phyloP scores from a whole-genome alignment of 192 early-diverging fungal species.

The Fimicolochytrium jonesii region DNA sequence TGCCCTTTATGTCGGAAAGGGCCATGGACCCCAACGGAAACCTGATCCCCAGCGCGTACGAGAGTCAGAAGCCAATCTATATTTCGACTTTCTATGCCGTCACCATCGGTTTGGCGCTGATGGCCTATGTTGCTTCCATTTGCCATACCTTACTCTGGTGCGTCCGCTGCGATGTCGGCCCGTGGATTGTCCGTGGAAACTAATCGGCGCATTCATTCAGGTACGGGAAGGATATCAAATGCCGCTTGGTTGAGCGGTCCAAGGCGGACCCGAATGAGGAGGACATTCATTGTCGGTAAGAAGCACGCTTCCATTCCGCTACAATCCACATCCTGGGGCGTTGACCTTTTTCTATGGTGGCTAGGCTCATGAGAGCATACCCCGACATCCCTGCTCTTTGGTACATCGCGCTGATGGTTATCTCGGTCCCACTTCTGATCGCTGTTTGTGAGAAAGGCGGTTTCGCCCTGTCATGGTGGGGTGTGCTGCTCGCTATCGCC shows the following conservation, averaged over 20 bases:
- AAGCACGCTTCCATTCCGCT: too few relatives aligned
- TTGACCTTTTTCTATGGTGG: too few relatives aligned
- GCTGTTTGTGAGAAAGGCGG: slow-evolving; percentile 47
- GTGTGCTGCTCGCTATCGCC: slow-evolving; percentile 29
- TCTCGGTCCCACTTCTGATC: slow-evolving; percentile 41
- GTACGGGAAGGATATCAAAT: slow-evolving; percentile 52
- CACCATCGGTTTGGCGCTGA: not conserved
- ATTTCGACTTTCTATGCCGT: slow-evolving; percentile 11
- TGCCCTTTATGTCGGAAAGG: not conserved
- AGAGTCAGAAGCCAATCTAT: slow-evolving; percentile 22
- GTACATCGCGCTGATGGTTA: slow-evolving; percentile 48
- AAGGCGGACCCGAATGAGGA: not conserved
- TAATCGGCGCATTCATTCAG: too few relatives aligned
- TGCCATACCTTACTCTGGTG: slow-evolving; percentile 23
- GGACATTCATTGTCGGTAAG: not conserved
- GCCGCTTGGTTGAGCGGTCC: slow-evolving; percentile 33
- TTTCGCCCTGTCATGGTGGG: slow-evolving; percentile 76
- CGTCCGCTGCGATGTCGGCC: too few relatives aligned
- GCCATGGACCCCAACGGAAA: not conserved
- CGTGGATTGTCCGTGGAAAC: too few relatives aligned
- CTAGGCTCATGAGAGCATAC: slow-evolving; percentile 70
- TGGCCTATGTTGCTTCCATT: slow-evolving; percentile 3
- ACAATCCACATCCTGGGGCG: too few relatives aligned
- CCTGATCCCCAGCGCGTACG: slow-evolving; percentile 2
- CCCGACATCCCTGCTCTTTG: slow-evolving; percentile 65